These are phyloP conservation scores for Boletales sp. DNA, from an alignment of 768 basidiomycete species.

Conservation along the genomic window DNA sequence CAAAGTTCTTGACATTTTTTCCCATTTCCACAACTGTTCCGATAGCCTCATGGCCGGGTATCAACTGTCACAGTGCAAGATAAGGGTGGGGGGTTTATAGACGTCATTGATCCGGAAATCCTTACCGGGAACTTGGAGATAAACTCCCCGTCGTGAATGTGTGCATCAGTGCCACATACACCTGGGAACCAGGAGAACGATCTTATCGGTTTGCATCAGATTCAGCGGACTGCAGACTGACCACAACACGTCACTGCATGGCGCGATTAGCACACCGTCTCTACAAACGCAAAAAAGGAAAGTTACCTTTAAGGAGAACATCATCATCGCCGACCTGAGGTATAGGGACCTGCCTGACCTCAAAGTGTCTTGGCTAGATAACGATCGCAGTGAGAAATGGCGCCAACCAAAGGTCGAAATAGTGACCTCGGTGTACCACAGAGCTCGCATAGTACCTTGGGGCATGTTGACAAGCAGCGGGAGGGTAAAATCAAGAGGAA, in stretches of 20 bases:
- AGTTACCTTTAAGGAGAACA: constrained; percentile 67
- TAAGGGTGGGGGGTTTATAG: constrained; percentile 17
- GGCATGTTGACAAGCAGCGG: constrained; percentile 36
- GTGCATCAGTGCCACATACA: constrained; percentile 61
- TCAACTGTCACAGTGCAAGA: constrained; percentile 41
- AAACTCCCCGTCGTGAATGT: constrained; percentile 64
- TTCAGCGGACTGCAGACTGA: constrained; percentile 16
- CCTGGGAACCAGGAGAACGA: constrained; percentile 29
- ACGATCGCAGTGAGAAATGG: constrained; percentile 8
- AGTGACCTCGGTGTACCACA: constrained; percentile 65
- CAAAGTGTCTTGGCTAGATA: constrained; percentile 60
- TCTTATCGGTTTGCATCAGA: neutral
- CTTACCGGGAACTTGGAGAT: constrained; percentile 56
- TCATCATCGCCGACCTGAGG: constrained; percentile 66
- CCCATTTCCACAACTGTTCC: constrained; percentile 73
- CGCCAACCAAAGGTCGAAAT: constrained; percentile 1
- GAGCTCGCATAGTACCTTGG: constrained; percentile 67
- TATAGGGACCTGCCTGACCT: constrained; percentile 63
- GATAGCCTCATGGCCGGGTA: constrained; percentile 74
- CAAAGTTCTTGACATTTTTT: constrained; percentile 75
- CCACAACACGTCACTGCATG: constrained; percentile 42
- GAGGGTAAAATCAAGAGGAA: constrained; percentile 1
- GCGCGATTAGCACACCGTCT: constrained; percentile 1
- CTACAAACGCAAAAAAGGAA: neutral
- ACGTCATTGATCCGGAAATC: constrained; percentile 15